Evolutionary conservation across 441 rosid species (phyloP).

Genomic region (Gossypium trilobum): DNA sequence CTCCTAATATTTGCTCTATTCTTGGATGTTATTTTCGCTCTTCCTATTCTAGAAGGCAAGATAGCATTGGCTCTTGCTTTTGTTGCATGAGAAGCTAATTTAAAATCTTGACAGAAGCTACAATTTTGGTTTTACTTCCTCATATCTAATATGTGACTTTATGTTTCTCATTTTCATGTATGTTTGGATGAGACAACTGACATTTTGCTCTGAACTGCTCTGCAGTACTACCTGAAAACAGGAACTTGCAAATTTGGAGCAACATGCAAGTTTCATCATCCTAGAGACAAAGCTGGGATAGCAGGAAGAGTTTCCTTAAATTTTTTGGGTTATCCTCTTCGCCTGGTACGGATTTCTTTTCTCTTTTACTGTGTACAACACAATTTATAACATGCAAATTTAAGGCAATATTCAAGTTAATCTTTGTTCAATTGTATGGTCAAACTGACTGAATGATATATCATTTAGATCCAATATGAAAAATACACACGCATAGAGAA

Average conservation of each 20-base stretch:
- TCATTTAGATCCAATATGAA: not conserved
- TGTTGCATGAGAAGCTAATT: not conserved
- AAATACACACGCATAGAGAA: not conserved
- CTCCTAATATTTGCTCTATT: not conserved
- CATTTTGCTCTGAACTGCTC: conserved; percentile 17
- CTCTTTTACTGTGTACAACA: not conserved
- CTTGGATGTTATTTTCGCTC: not conserved
- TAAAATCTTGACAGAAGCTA: not conserved
- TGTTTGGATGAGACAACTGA: conserved; percentile 13
- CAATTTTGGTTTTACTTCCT: conserved; percentile 1
- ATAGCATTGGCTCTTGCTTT: not conserved
- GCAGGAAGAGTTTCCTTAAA: conserved; percentile 84
- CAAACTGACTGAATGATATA: not conserved
- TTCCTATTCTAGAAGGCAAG: not conserved
- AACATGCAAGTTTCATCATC: conserved; percentile 99
- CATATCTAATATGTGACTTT: not conserved
- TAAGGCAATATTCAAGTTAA: not conserved
- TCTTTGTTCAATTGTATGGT: not conserved
- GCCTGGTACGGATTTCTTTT: conserved; percentile 50
- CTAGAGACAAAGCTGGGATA: conserved; percentile 92
- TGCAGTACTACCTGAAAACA: conserved; percentile 84
- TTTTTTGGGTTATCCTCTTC: conserved; percentile 85
- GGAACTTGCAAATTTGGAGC: conserved; percentile 99
- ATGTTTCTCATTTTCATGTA: conserved; percentile 1
- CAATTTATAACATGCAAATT: not conserved